Evolutionary conservation across 2,329 filamentous ascomycete species (phyloP).

Genomic region (Rutstroemia sydowiana): DNA sequence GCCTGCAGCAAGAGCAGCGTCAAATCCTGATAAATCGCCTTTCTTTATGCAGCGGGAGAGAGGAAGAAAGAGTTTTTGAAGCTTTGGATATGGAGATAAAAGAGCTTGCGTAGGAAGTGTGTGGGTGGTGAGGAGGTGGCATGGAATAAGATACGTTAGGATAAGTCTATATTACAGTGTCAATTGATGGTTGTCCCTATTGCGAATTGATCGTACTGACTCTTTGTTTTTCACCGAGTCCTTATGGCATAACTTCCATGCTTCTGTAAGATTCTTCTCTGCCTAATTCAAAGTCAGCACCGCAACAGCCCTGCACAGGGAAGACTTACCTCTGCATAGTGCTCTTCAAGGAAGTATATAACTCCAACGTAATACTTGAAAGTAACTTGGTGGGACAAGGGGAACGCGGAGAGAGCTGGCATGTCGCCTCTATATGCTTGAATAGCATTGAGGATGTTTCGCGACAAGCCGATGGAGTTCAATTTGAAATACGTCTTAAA

Average conservation of each 20-base stretch:
- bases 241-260: slow-evolving; percentile 75
- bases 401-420: slow-evolving; percentile 71
- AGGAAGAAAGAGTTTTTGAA: slow-evolving; percentile 72
- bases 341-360: slow-evolving; percentile 88
- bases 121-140: slow-evolving; percentile 81
- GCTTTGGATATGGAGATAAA: slow-evolving; percentile 64
- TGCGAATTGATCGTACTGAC: slow-evolving; percentile 45
- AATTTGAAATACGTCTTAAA: slow-evolving; percentile 99
- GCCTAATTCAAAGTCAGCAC: slow-evolving; percentile 43
- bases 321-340: slow-evolving; percentile 65
- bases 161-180: slow-evolving; percentile 56
- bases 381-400: slow-evolving; percentile 83
- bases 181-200: slow-evolving; percentile 3
- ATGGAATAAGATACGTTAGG: slow-evolving; percentile 89
- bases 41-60: slow-evolving; percentile 71
- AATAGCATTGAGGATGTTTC: slow-evolving; percentile 81
- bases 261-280: slow-evolving; percentile 70
- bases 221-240: slow-evolving; percentile 70
- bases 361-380: slow-evolving; percentile 96
- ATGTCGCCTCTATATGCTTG: slow-evolving; percentile 73
- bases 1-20: slow-evolving; percentile 68
- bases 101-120: slow-evolving; percentile 68
- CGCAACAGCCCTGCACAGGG: not conserved
- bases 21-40: slow-evolving; percentile 78
- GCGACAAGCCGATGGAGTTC: slow-evolving; percentile 80